Percentiles rank a stretch among this genome's conserved stretches.
These are phyloP conservation scores for Cercospora zeae-maydis DNA, from an alignment of 2,329 filamentous ascomycete species.

Conservation along the genomic window DNA sequence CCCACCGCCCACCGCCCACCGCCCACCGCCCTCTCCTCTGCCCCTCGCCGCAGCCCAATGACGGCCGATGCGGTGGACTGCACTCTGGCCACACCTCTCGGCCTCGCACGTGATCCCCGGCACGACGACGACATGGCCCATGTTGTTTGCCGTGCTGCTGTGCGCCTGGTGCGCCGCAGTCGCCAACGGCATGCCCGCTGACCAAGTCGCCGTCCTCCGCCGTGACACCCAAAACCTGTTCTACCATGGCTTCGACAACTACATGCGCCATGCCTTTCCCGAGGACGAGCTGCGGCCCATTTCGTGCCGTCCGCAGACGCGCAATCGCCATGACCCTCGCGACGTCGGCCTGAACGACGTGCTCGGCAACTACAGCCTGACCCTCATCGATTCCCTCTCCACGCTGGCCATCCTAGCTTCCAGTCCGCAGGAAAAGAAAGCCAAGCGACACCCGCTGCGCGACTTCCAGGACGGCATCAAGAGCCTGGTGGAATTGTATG, in stretches of 20 bases:
- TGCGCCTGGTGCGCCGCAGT: conserved; percentile 34
- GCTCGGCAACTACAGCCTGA: conserved; percentile 93
- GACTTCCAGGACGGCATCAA: conserved; percentile 76
- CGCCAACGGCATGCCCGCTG: conserved; percentile 46
- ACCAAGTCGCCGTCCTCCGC: conserved; percentile 39
- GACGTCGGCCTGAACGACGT: conserved; percentile 92
- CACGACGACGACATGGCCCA: conserved; percentile 31
- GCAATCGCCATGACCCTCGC: conserved; percentile 73
- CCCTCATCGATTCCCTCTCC: conserved; percentile 89
- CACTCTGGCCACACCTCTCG: conserved; percentile 22
- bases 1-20: not conserved
- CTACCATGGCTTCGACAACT: conserved; percentile 94
- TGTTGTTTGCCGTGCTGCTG: conserved; percentile 34
- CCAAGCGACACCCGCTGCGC: conserved; percentile 44
- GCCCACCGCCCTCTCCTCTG: not conserved
- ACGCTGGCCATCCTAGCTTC: conserved; percentile 90
- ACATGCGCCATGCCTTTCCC: conserved; percentile 89
- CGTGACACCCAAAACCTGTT: conserved; percentile 67
- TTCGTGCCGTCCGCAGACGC: conserved; percentile 76
- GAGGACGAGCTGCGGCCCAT: conserved; percentile 92
- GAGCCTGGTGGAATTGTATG: conserved; percentile 75
- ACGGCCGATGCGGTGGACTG: conserved; percentile 28
- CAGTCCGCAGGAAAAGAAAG: conserved; percentile 50
- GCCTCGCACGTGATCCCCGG: conserved; percentile 10
- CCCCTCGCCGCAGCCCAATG: conserved; percentile 1